These are phyloP conservation scores for Saccharomyces paradoxus DNA, from an alignment of 805 yeast genomes.

Conservation along the genomic window DNA sequence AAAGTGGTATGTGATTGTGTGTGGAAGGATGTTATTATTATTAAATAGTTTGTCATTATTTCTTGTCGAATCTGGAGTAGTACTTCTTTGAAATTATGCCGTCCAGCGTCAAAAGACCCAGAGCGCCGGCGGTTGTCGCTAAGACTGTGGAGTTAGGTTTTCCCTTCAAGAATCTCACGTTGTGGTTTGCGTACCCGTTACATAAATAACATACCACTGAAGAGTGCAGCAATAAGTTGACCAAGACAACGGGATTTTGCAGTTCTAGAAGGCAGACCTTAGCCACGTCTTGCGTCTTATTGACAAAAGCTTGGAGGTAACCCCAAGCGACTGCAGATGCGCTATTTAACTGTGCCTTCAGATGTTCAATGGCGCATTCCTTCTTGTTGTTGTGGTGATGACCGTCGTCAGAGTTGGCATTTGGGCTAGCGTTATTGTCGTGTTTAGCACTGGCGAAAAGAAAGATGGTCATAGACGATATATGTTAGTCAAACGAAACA, in stretches of 20 bases:
- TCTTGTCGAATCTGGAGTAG: slow-evolving; percentile 48
- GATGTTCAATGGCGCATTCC: not conserved
- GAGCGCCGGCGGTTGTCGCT: slow-evolving; percentile 43
- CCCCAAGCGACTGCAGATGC: slow-evolving; percentile 14
- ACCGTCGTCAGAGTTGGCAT: not conserved
- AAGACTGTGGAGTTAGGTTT: slow-evolving; percentile 41
- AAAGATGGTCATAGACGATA: not conserved
- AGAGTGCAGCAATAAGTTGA: slow-evolving; percentile 43
- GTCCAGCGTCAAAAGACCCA: slow-evolving; percentile 49
- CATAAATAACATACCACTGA: slow-evolving; percentile 43
- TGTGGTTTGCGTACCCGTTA: slow-evolving; percentile 43
- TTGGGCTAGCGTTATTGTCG: not conserved
- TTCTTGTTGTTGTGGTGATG: not conserved
- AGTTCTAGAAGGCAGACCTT: slow-evolving; percentile 33
- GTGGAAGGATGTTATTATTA: not conserved
- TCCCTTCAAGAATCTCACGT: slow-evolving; percentile 36
- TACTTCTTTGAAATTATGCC: slow-evolving; percentile 45
- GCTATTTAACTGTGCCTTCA: slow-evolving; percentile 3
- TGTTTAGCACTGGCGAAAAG: not conserved
- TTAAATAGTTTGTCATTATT: slow-evolving; percentile 5
- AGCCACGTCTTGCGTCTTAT: slow-evolving; percentile 4
- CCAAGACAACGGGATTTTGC: slow-evolving; percentile 53
- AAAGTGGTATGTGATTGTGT: not conserved
- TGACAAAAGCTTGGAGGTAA: slow-evolving; percentile 8
- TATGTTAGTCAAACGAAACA: not conserved